A percentile compares a stretch with the other conserved stretches of the same genome.
Conservation (phyloP, 75 land plant genomes). For the Pseudotsuga menziesii region DNA sequence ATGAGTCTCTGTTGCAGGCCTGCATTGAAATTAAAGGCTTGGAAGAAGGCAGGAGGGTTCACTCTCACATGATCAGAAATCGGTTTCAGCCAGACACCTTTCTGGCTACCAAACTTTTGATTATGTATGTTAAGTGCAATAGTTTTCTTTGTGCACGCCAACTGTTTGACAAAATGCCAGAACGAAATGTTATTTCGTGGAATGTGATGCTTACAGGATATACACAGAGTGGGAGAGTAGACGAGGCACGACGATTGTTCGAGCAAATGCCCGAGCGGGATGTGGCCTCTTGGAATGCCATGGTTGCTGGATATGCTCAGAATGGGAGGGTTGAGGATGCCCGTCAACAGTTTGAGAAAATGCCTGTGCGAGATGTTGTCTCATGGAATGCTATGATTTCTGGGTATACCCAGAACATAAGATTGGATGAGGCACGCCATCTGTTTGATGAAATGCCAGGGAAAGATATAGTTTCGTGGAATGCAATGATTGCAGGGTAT, state of each 20-base stretch:
- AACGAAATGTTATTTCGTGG: neutral
- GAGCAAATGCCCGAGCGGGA: neutral
- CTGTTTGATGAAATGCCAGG: too few species aligned
- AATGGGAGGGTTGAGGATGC: neutral
- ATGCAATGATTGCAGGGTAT: too few species aligned
- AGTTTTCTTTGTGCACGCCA: neutral
- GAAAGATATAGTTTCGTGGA: too few species aligned
- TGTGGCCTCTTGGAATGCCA: neutral
- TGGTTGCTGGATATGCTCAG: neutral
- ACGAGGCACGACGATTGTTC: neutral
- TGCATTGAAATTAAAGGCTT: neutral
- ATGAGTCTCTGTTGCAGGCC: neutral
- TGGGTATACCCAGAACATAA: neutral
- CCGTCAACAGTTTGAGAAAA: neutral
- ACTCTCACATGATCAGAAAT: neutral
- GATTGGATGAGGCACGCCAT: neutral
- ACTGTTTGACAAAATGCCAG: neutral
- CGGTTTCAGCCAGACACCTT: neutral
- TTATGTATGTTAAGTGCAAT: neutral
- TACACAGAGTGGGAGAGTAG: neutral
- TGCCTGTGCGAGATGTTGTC: neutral
- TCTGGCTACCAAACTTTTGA: neutral
- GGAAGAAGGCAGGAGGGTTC: neutral
- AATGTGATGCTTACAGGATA: conserved; percentile 1
- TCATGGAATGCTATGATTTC: neutral